Evolutionary conservation across 306 rosid genomes (phyloP), one percentile per base, ranked within the genome.

Genomic region (Gastrolobium bilobum): DNA sequence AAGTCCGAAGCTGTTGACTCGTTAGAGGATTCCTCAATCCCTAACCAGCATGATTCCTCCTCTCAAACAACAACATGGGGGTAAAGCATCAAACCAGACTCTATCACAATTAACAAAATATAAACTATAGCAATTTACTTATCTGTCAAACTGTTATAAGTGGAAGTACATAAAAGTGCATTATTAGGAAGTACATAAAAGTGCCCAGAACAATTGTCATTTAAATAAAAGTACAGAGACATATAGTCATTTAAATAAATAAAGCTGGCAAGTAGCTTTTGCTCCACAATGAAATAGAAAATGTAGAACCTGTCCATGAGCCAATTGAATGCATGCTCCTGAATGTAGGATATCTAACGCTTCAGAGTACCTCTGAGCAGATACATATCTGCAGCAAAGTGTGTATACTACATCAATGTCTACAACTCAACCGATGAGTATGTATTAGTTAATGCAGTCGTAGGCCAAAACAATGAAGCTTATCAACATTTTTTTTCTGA

Each of bases 261-360:
- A 40, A 73, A 56, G 54, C 69, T 44, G 6, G 47, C 33, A 29
- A 37, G 52, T 50, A 76, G 39, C 63, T 20, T 20, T 20, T 20
- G 26, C 26, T 20, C 26, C 26, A 37, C 65, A 82, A 14, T n/a
- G 29, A 71, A 50, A 76, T 39, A 58, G 33, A 74, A 64, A 51
- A 40, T 15, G 68, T 70, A 74, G 50, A 71, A 96, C 99, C 99
- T 96, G 99, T 60, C 80, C 92, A 50, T 82, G 84, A 67, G 89
- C 81, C 86, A 96, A 66, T 51, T 96, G 99, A 68, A 84, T 68
- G 93, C 97, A 90, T 42, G 97, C 93, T 68, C 99, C 99, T 0
- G 97, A 88, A 67, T 93, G 90, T 73, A 93, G 88, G 75, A 96
- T 79, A 86, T 91, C 98, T 87, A 91, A 82, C 56, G 97, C 98